Base-by-base conservation (phyloP, 768 basidiomycete species). In the Kwoniella shandongensis region DNA sequence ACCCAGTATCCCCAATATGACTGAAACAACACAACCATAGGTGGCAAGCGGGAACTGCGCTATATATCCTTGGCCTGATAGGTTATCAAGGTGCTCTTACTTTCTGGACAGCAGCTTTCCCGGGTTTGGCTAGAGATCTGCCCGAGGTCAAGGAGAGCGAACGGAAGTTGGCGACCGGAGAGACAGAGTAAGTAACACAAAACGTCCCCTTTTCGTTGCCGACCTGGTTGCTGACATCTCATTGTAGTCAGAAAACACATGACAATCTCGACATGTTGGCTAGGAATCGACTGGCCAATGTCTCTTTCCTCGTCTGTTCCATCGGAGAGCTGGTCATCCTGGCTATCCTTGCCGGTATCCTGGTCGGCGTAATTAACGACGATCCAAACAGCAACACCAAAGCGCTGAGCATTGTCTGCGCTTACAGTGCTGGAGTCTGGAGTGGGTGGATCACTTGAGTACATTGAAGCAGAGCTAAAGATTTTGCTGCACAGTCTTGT, bases 51-150 rank as follows among this genome's bases (percentile, higher is more conserved):
- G 69, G 67, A 1, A 67, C 67, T 13, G 71, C 61, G 23, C 51
- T 75, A 23, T 60, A 65, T 41, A 60, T 61, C 50, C 20, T 61
- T 20, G 51, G 68, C 85, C 84, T 88, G 54, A 86, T 88, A 32
- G 80, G 86, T 0, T 89, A 88, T 72, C 87, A 88, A 83, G 83
- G 86, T 53, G 79, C 85, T 27, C 73, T 88, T 52, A 88, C 88
- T 0, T 89, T 89, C 75, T 89, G 87, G 87, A 87, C 86, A 0
- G 88, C 88, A 12, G 88, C 88, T 12, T 88, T 89, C 70, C 87
- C 88, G 0, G 87, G 86, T 17, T 79, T 89, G 15, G 85, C 85
- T 22, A 81, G 83, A 8, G 82, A 88, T 70, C 80, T 88, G 25
- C 84, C 86, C 0, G 84, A 87, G 64, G 83, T 89, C n/a, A 79